Evolutionary conservation across 805 yeast species (phyloP).

Genomic region (Maudiozyma saulgeensis): DNA sequence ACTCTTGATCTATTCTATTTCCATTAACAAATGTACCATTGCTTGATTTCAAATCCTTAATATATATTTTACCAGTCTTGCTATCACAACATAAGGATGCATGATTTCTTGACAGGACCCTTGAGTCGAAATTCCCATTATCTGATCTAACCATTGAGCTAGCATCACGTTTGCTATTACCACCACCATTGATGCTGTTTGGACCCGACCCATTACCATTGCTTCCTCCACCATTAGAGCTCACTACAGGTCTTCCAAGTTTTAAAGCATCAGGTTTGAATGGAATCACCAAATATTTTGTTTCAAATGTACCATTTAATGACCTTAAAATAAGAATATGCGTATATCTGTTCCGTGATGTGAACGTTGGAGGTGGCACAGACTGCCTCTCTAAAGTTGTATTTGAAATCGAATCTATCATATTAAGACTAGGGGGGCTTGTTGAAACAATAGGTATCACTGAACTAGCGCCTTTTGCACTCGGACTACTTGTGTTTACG

Average conservation of each 20-base stretch:
- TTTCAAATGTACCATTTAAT: conserved; percentile 71
- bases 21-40: conserved; percentile 92
- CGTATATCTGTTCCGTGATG: conserved; percentile 28
- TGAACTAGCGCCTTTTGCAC: neutral
- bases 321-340: conserved; percentile 67
- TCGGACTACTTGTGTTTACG: neutral
- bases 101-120: conserved; percentile 88
- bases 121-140: conserved; percentile 89
- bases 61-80: conserved; percentile 51
- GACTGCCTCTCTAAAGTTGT: neutral
- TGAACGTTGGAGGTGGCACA: conserved; percentile 6
- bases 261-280: conserved; percentile 72
- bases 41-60: conserved; percentile 81
- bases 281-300: conserved; percentile 73
- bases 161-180: conserved; percentile 7
- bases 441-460: too few species aligned
- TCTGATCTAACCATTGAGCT: conserved; percentile 42
- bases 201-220: conserved; percentile 28
- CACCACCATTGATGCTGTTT: conserved; percentile 28
- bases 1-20: conserved; percentile 45
- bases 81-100: conserved; percentile 79
- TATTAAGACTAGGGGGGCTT: too few species aligned
- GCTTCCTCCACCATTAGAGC: conserved; percentile 6
- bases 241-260: conserved; percentile 77
- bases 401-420: too few species aligned